Evolutionary conservation across 495 filamentous ascomycete genomes (phyloP), one percentile per base, ranked within the genome.

Genomic region (Barbatosphaeria neglecta): DNA sequence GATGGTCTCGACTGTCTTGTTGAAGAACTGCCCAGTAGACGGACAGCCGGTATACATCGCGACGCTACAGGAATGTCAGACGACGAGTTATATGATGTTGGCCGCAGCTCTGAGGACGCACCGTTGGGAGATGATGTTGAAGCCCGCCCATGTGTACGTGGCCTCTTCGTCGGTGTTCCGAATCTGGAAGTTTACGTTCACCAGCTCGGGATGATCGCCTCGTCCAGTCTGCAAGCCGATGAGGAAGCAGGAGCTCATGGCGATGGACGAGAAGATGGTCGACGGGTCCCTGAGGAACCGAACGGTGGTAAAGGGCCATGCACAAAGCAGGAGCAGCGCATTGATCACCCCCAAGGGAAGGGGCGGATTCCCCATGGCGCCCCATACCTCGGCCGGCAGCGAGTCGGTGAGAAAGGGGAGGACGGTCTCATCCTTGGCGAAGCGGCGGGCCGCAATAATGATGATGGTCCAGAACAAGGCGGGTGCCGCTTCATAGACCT

Each of bases 381-480:
- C 42, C 51, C 61, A 66, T 18, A 66, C 62, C 48, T 70, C 61
- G 5, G 59, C 54, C 45, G 62, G 50, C 23, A 72, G 44, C 13
- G 60, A 52, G 22, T 70, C 67, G 37, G 60, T 52, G 16, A 72
- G 47, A 37, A 69, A 69, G 37, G 56, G 51, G 8, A 66, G 62
- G 11, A 68, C 68, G 50, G 49, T 65, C 45, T 41, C 63, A 55
- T 54, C 70, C 37, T 54, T 60, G 16, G 61, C 65, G 52, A 64
- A 68, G 18, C 66, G 66, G 31, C 64, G 66, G 25, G 59, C 64
- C 15, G 65, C 54, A 19, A 70, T 59, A 46, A 66, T 60, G 38
- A 72, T 65, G 50, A 72, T 65, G 16, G 64, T 57, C 68, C 68
- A 72, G 42, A 72, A 72, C 16, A 72, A 49, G 15, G 70, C 49